Base-by-base conservation (phyloP, 192 early-diverging fungal species). In the Fimicolochytrium jonesii region DNA sequence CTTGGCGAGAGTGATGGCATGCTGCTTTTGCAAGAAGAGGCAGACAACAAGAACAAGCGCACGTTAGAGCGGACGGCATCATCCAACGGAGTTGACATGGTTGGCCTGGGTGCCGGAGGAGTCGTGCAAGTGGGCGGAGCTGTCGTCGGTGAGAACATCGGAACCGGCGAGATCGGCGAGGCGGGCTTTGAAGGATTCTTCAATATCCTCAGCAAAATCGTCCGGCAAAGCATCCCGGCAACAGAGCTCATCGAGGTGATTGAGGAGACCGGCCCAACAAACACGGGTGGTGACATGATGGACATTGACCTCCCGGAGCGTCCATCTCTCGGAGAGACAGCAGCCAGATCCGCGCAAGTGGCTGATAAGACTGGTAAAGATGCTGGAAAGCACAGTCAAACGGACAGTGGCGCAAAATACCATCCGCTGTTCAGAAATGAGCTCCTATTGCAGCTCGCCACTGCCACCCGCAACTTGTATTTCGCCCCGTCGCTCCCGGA, bases 141-240 rank as follows among this genome's bases (percentile, higher is more conserved):
- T 15, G 75, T 77, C 13, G 76, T 83, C 7, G 78, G 81, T 7
- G 64, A 59, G 22, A 68, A 81, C 39, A 76, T 83, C 4, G 54
- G 60, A 23, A 83, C 81, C 9, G 65, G 37, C 9, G 66, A 75
- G 25, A 53, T 83, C 18, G 47, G 60, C 10, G 61, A 69, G 1
- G 70, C 70, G 46, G 81, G 77, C 1, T 75, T 75, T 52, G 76
- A 83, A 42, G 78, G 78, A 2, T 83, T 83, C 66, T 56, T 71
- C 15, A 58, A 47, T 41, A 74, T 83, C 51, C 34, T 79, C 22
- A 71, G 70, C 44, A 23, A 56, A 15, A 61, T 79, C n/a, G 36
- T 64, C 18, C 59, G 61, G 13, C 36, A 56, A 11, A 53, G 61
- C 22, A 61, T 72, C 26, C 47, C 44, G 33, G 18, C 2, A n/a